A percentile compares a stretch with the other conserved stretches of the same genome.
These are phyloP conservation scores for Fomitopsis pinicola DNA, from an alignment of 1,284 basidiomycete species.

Conservation along the genomic window DNA sequence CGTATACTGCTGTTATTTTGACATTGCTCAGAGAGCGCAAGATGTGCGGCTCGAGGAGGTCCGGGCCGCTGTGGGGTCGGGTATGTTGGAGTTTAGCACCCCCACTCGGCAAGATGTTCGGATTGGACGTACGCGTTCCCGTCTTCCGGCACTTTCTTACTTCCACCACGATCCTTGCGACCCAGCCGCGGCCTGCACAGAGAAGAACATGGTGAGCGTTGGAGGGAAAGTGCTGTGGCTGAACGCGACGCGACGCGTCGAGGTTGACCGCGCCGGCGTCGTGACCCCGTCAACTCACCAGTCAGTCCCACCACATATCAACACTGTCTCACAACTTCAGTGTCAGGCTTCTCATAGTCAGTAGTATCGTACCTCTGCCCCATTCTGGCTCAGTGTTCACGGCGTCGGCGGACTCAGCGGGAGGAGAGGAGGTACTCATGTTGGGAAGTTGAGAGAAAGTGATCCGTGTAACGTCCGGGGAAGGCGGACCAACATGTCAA, in stretches of 20 bases:
- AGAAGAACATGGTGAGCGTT: conserved; percentile 5
- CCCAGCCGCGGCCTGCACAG: conserved; percentile 56
- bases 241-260: conserved; percentile 4
- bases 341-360: too few relatives aligned
- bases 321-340: conserved; percentile 41
- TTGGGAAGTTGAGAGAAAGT: conserved; percentile 3
- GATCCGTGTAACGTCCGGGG: not conserved
- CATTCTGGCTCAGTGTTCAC: conserved; percentile 14
- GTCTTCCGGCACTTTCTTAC: conserved; percentile 37
- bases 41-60: conserved; percentile 84
- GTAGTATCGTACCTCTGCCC: conserved; percentile 22
- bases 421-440: conserved; percentile 1
- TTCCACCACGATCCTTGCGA: conserved; percentile 56
- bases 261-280: conserved; percentile 6
- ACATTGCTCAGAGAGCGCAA: conserved; percentile 85
- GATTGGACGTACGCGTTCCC: conserved; percentile 23
- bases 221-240: conserved; percentile 9
- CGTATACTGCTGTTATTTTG: conserved; percentile 66
- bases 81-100: not conserved
- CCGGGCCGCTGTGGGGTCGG: conserved; percentile 42
- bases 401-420: not conserved
- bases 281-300: conserved; percentile 46
- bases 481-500: not conserved
- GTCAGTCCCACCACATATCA: conserved; percentile 83
- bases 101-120: not conserved